Evolutionary conservation across 2,329 filamentous ascomycete genomes (phyloP), one percentile per base, ranked within the genome.

Genomic region (Magnaporthales sp.): DNA sequence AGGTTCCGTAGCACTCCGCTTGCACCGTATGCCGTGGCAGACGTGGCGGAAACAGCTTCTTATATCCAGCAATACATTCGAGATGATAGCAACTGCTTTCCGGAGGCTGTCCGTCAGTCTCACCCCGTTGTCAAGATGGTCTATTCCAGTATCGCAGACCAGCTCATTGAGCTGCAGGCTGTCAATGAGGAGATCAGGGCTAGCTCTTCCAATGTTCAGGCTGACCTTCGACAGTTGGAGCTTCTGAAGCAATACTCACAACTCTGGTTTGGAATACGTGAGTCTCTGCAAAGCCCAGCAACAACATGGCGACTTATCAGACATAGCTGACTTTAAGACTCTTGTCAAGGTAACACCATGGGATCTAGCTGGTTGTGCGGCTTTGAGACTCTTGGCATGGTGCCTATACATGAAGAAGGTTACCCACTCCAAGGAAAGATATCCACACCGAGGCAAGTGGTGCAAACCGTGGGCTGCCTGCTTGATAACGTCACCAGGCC

Each of bases 201-300:
- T 26, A 30, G n/a, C 9, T 31, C 6, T 13, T 5, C 19, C n/a
- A 26, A 26, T n/a, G 24, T 1, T 19, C 30, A 63, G 62, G 9
- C 13, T 5, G 1, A 46, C 13, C 32, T 46, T 19, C 13, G 13
- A 19, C 38, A 51, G 19, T 24, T 51, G 6, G 9, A 30, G 32
- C 38, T 64, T 10, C n/a, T 64, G 5, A 32, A 64, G 22, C 22
- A 27, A 10, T 64, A 64, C 63, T 64, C 32, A 13, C 32, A 22
- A 11, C 38, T 64, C 22, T 64, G 63, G 63, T 64, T 31, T 31
- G 63, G 63, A 24, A 64, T 64, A 32, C 63, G 63, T 64, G 6
- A 64, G 63, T 64, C 9, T 26, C 19, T 61, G 24, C n/a, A 46
- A 19, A 27, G n/a, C 9, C 22, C 9, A 15, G 8, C 13, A 4